A percentile compares a stretch with the other conserved stretches of the same genome.
Conservation (phyloP, 1,284 basidiomycete genomes). For the Phellopilus nigrolimitatus region DNA sequence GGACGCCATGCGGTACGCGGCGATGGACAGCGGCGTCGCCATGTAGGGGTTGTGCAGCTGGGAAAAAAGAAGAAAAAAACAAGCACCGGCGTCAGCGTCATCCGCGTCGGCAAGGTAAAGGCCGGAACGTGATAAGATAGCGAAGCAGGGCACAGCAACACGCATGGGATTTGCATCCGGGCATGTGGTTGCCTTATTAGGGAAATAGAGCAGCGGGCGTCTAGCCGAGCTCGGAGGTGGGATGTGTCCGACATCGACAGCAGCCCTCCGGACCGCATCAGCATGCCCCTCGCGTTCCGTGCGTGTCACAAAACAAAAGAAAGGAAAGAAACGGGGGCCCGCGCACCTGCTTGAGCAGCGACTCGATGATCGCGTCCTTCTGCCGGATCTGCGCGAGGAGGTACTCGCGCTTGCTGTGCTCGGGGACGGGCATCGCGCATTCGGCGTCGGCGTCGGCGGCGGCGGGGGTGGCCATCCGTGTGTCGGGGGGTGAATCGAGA, state of each 20-base stretch:
- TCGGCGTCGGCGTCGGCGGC: background rate
- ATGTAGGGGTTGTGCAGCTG: constrained; percentile 75
- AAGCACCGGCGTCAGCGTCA: constrained; percentile 11
- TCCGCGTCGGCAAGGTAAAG: background rate
- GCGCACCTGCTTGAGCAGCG: constrained; percentile 69
- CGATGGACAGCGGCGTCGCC: constrained; percentile 71
- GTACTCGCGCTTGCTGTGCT: constrained; percentile 70
- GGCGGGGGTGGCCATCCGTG: background rate
- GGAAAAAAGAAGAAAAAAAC: constrained; percentile 8
- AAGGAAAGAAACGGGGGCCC: background rate
- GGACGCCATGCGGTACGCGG: constrained; percentile 68
- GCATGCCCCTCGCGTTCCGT: too few species aligned
- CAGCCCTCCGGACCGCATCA: background rate
- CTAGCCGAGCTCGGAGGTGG: background rate
- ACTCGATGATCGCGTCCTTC: constrained; percentile 79
- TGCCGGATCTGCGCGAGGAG: constrained; percentile 75
- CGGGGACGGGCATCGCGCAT: constrained; percentile 2
- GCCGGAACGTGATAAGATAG: background rate
- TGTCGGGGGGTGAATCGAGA: background rate
- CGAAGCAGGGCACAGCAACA: background rate
- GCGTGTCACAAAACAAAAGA: background rate
- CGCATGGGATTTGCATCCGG: too few species aligned
- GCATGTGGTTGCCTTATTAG: background rate
- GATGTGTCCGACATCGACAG: background rate
- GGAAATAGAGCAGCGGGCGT: background rate